These are phyloP conservation scores for Cyclotella cryptica DNA, from an alignment of 108 stramenopile species.

Conservation along the genomic window DNA sequence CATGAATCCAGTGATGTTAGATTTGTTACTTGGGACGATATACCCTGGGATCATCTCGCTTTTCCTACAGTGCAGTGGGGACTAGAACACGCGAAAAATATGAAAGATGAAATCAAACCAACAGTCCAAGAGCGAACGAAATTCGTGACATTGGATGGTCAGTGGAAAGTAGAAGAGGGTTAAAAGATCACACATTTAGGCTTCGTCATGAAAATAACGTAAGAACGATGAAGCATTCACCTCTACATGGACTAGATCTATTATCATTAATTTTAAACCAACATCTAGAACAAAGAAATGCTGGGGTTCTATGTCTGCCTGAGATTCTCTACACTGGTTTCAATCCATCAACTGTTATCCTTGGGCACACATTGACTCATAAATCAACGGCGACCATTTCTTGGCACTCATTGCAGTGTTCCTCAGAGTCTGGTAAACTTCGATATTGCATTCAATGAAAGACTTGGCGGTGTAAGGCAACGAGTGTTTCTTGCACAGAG, in stretches of 20 bases:
- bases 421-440: conserved; percentile 40
- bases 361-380: conserved; percentile 57
- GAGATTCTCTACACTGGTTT: neutral
- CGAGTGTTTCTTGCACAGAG: conserved; percentile 79
- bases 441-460: conserved; percentile 70
- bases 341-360: conserved; percentile 24
- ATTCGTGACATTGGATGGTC: conserved; percentile 33
- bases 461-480: conserved; percentile 67
- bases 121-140: conserved; percentile 46
- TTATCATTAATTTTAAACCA: neutral
- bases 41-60: conserved; percentile 47
- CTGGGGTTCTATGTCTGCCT: no score
- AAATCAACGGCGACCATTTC: conserved; percentile 57
- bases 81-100: conserved; percentile 25
- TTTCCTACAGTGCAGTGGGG: conserved; percentile 51
- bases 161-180: conserved; percentile 39
- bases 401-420: conserved; percentile 28
- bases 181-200: neutral
- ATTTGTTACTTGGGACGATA: conserved; percentile 49
- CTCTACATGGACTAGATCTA: neutral
- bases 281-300: no score
- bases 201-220: neutral
- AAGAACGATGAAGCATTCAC: no score
- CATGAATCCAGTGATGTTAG: conserved; percentile 55
- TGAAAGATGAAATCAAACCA: conserved; percentile 42